Evolutionary conservation across 2,329 filamentous ascomycete genomes (phyloP).

Genomic region (Microdochium bolleyi): DNA sequence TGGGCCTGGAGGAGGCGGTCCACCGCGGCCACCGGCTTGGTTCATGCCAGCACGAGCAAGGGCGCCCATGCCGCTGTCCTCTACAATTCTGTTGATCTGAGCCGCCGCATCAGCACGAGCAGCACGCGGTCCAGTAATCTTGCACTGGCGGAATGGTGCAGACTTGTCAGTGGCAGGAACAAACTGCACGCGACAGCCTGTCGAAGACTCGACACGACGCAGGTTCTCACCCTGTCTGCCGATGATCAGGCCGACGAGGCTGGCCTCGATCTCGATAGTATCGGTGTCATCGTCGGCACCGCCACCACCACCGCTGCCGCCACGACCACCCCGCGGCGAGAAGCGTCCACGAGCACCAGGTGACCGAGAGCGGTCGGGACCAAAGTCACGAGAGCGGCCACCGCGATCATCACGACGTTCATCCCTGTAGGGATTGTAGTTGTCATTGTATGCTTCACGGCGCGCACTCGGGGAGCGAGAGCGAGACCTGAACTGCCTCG

Average conservation of each 20-base stretch:
- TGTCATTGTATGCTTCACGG: conserved; percentile 65
- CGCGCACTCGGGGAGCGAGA: conserved; percentile 64
- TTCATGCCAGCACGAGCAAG: conserved; percentile 38
- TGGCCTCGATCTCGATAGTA: conserved; percentile 79
- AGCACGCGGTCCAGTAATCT: conserved; percentile 67
- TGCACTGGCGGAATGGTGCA: conserved; percentile 72
- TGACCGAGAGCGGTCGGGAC: conserved; percentile 67
- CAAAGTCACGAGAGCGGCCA: conserved; percentile 45
- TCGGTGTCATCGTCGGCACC: conserved; percentile 62
- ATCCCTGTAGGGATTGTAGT: conserved; percentile 77
- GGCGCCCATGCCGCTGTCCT: conserved; percentile 63
- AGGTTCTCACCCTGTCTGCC: conserved; percentile 86
- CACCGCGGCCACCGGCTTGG: conserved; percentile 18
- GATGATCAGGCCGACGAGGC: conserved; percentile 83
- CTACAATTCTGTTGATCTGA: conserved; percentile 81
- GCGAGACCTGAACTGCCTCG: conserved; percentile 56
- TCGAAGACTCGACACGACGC: conserved; percentile 75
- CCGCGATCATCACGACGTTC: conserved; percentile 66
- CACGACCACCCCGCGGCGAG: conserved; percentile 28
- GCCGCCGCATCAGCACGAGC: conserved; percentile 71
- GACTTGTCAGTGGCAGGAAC: conserved; percentile 65
- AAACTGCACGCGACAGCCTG: conserved; percentile 80
- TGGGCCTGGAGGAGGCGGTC: conserved; percentile 9
- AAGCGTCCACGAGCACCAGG: conserved; percentile 38
- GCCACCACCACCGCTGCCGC: conserved; percentile 32